Evolutionary conservation across 1,284 basidiomycete species (phyloP).

Genomic region (Ustilago sp.): DNA sequence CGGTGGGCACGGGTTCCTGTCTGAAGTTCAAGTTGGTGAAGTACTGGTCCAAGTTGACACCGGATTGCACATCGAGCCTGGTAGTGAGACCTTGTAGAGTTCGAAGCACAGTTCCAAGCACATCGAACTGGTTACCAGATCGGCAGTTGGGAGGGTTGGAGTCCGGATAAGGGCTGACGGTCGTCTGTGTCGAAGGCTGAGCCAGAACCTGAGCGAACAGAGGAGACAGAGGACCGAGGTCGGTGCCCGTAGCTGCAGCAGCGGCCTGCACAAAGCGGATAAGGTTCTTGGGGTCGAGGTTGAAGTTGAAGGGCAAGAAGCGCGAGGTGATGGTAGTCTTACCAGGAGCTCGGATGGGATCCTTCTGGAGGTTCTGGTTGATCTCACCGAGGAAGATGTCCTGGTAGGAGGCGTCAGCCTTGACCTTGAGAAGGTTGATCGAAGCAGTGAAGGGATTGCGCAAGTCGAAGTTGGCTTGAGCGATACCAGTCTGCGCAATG

Average conservation of each 20-base stretch:
- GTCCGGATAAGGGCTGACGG: constrained; percentile 73
- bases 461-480: constrained; percentile 70
- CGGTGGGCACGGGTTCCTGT: constrained; percentile 76
- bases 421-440: constrained; percentile 77
- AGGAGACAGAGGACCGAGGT: constrained; percentile 76
- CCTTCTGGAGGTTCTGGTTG: constrained; percentile 72
- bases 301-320: constrained; percentile 76
- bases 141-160: constrained; percentile 72
- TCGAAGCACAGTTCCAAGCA: constrained; percentile 76
- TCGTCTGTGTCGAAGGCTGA: constrained; percentile 76
- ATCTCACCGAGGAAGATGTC: constrained; percentile 70
- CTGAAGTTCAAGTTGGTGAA: constrained; percentile 76
- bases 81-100: constrained; percentile 75
- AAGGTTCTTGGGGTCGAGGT: constrained; percentile 76
- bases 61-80: constrained; percentile 71
- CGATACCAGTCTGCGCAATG: constrained; percentile 63
- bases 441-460: constrained; percentile 82
- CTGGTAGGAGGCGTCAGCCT: constrained; percentile 74
- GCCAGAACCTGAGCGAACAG: constrained; percentile 75
- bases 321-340: constrained; percentile 77
- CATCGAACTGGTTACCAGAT: constrained; percentile 72
- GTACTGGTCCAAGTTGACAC: constrained; percentile 66
- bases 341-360: constrained; percentile 76
- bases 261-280: constrained; percentile 75
- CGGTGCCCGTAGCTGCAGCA: constrained; percentile 74